Base-by-base conservation (phyloP, 2,329 filamentous ascomycete genomes). In the Phialemonium atrogriseum region DNA sequence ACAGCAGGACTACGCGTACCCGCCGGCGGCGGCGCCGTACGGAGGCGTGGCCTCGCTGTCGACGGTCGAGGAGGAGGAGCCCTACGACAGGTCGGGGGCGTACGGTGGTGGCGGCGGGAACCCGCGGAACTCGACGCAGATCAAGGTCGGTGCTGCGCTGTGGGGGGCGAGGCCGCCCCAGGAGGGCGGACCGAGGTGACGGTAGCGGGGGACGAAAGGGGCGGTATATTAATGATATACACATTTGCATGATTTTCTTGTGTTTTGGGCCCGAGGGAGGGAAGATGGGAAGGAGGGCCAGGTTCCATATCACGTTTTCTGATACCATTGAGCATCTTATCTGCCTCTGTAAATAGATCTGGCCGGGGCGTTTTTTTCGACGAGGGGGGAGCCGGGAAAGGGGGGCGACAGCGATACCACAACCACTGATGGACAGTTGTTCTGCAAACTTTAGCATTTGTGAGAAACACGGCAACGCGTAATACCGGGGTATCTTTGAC, bases 121-220 rank as follows among this genome's bases (percentile, higher is more conserved):
- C 12, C 39, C 41, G n/a, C 43, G 51, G 19, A 46, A 44, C 27
- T 45, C 49, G 14, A 51, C 51, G 27, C 53, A 56, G 40, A 35
- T 51, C 24, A 46, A 35, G 12, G 37, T 56, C 10, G 53, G 51
- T 6, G 50, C 51, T 26, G 54, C 53, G 15, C 34, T 57, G 5
- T 57, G 54, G 54, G 54, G 53, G 19, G 22, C 34, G 25, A n/a
- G 43, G 11, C 10, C n/a, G n/a, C n/a, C n/a, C n/a, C n/a, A n/a
- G 15, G 18, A 13, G 19, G 36, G 37, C n/a, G 35, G 32, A 25
- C 33, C 33, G 7, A 33, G 26, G 25, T 36, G 27, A 35, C 18
- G 14, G 13, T 9, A 17, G 16, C 10, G 24, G 19, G 15, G 25
- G 27, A 20, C 11, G 13, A 30, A 32, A 18, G 11, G 25, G 25